These are phyloP conservation scores for Erigeron philadelphicus DNA, from an alignment of 140 eudicot species.

Conservation along the genomic window DNA sequence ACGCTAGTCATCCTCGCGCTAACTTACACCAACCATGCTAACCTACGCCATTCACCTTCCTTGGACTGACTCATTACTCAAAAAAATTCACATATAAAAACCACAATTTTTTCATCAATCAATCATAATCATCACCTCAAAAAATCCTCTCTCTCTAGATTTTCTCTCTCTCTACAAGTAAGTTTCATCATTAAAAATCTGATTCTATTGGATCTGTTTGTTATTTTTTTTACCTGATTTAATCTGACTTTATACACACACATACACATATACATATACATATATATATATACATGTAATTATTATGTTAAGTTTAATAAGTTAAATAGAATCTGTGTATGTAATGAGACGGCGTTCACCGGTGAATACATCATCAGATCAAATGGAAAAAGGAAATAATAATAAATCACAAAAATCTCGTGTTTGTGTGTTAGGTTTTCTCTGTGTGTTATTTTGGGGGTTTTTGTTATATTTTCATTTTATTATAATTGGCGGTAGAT, in stretches of 20 bases:
- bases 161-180: conserved; percentile 22
- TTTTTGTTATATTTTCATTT: conserved; percentile 75
- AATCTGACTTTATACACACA: conserved; percentile 7
- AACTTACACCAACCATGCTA: not conserved
- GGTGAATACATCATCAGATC: conserved; percentile 29
- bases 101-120: conserved; percentile 17
- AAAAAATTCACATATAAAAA: conserved; percentile 2
- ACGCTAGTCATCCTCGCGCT: not conserved
- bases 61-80: conserved; percentile 14
- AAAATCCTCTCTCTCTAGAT: not conserved
- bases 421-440: conserved; percentile 58
- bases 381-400: conserved; percentile 71
- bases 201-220: conserved; percentile 8
- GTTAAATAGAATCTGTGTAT: not conserved
- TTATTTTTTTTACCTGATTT: not conserved
- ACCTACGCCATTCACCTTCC: conserved; percentile 22
- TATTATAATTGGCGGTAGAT: conserved; percentile 51
- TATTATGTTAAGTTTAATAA: not conserved
- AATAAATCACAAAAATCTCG: conserved; percentile 51
- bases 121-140: conserved; percentile 19
- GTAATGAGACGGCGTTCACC: conserved; percentile 77
- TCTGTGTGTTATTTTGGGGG: conserved; percentile 63
- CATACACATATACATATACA: not conserved
- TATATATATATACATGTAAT: not conserved
- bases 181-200: conserved; percentile 19